phyloP scores from a whole-genome alignment of 2,329 filamentous ascomycete genomes.

The Knoxdaviesia proteae region DNA sequence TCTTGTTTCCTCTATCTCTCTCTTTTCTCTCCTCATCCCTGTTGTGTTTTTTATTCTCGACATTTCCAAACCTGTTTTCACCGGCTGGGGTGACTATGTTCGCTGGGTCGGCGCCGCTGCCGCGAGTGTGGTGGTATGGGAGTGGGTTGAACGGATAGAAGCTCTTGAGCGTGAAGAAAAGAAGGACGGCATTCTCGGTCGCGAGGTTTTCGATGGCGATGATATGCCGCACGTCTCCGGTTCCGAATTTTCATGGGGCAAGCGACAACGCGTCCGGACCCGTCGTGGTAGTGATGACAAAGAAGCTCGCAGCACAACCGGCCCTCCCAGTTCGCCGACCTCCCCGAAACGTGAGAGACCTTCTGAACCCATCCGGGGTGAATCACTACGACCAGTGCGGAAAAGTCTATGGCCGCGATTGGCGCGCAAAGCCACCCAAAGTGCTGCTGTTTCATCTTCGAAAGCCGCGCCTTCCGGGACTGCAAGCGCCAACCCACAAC shows the following conservation, averaged over 20 bases:
- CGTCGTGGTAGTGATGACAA: conserved; percentile 1
- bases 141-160: conserved; percentile 92
- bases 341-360: neutral
- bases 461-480: conserved; percentile 1
- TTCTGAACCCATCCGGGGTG: conserved; percentile 1
- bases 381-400: conserved; percentile 2
- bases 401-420: neutral
- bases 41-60: conserved; percentile 88
- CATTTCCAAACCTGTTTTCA: conserved; percentile 65
- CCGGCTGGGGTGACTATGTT: conserved; percentile 88
- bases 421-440: neutral
- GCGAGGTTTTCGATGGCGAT: conserved; percentile 84
- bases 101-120: conserved; percentile 90
- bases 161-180: conserved; percentile 81
- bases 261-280: conserved; percentile 6
- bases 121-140: conserved; percentile 92
- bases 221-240: conserved; percentile 59
- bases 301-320: too few relatives aligned
- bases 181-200: conserved; percentile 76
- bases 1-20: conserved; percentile 57
- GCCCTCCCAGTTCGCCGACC: too few relatives aligned
- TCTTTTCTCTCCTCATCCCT: conserved; percentile 67
- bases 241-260: conserved; percentile 26
- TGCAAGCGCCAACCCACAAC: conserved; percentile 5
- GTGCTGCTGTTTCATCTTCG: neutral